Percentiles rank a stretch among this genome's conserved stretches.
Conservation (phyloP, 441 rosid species). For the Gossypium schwendimanii region DNA sequence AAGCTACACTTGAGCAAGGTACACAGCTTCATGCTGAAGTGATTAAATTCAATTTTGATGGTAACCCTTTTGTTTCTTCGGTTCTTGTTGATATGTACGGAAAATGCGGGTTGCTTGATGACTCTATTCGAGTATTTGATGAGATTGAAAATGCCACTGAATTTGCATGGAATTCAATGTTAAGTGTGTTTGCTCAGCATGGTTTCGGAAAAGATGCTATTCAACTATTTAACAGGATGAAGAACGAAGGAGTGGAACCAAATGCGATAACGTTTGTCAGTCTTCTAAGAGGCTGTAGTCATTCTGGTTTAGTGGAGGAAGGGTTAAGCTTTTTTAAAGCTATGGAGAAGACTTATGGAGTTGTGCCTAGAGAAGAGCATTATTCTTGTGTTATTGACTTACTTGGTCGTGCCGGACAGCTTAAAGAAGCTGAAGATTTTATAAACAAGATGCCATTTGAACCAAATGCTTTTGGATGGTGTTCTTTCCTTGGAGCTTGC, state of each 20-base stretch:
- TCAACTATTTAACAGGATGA: constrained; percentile 26
- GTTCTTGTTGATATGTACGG: constrained; percentile 22
- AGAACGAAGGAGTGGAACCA: constrained; percentile 22
- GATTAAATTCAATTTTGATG: constrained; percentile 15
- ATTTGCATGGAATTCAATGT: constrained; percentile 21
- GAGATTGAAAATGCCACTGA: constrained; percentile 5
- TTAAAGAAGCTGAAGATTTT: constrained; percentile 27
- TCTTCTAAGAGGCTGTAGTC: constrained; percentile 34
- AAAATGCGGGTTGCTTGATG: constrained; percentile 20
- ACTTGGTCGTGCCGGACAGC: constrained; percentile 30
- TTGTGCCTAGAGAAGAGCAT: constrained; percentile 30
- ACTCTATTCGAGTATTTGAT: constrained; percentile 12
- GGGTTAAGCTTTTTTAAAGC: constrained; percentile 22
- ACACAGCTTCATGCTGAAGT: constrained; percentile 21
- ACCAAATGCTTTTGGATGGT: constrained; percentile 34
- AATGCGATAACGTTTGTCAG: constrained; percentile 30
- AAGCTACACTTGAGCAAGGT: constrained; percentile 23
- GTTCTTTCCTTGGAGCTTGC: constrained; percentile 34
- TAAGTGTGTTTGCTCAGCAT: constrained; percentile 21
- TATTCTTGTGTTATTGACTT: constrained; percentile 34
- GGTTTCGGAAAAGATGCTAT: constrained; percentile 19
- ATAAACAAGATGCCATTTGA: constrained; percentile 23
- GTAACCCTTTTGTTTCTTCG: constrained; percentile 18
- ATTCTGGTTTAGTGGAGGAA: constrained; percentile 31
- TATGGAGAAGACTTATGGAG: constrained; percentile 25